Conservation (phyloP, 495 filamentous ascomycete species). For the Aspergillus saccharolyticus region DNA sequence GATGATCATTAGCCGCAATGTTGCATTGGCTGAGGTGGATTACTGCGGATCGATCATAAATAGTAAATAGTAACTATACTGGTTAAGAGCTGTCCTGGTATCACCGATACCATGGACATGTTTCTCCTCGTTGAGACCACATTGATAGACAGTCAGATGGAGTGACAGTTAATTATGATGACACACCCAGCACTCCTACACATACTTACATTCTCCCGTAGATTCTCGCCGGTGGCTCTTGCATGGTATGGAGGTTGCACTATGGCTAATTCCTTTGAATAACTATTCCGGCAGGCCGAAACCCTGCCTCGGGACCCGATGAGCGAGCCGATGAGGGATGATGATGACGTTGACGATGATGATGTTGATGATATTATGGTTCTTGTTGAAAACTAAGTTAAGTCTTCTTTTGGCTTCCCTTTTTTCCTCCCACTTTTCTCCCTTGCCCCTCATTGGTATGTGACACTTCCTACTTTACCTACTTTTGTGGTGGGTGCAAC, state of each 20-base stretch:
- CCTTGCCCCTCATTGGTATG: constrained; percentile 22
- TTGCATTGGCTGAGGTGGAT: background rate
- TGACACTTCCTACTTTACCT: constrained; percentile 16
- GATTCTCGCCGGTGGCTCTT: background rate
- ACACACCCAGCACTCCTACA: background rate
- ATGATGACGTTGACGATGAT: background rate
- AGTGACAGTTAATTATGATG: background rate
- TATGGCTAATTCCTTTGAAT: background rate
- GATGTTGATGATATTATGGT: background rate
- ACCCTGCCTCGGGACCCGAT: background rate
- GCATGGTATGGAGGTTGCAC: background rate
- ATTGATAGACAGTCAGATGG: background rate
- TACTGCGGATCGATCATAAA: too few relatives aligned
- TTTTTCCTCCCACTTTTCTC: background rate
- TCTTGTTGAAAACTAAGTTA: background rate
- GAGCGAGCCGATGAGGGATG: too few relatives aligned
- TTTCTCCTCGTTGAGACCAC: background rate
- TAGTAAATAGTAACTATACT: background rate
- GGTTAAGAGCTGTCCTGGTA: background rate
- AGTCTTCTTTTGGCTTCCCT: background rate
- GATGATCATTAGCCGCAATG: background rate
- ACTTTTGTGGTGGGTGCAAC: constrained; percentile 37
- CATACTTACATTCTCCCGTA: background rate
- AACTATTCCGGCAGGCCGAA: background rate
- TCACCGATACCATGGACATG: background rate